Evolutionary conservation across 352 stramenopile genomes (phyloP), one percentile per base, ranked within the genome.

Genomic region (Phytopythium delawarense): DNA sequence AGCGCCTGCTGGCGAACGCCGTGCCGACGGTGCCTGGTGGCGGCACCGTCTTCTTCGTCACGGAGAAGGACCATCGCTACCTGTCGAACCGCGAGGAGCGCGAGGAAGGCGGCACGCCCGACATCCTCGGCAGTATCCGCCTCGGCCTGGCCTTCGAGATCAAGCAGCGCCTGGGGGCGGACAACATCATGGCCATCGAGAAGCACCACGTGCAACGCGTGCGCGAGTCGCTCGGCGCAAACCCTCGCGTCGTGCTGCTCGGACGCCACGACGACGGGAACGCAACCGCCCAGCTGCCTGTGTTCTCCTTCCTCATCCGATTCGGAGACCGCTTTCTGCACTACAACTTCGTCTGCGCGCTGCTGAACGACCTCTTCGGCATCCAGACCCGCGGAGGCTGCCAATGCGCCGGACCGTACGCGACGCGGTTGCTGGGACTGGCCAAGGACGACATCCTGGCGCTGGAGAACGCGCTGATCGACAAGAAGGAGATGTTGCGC

Each of bases 301-400:
- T 98, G 30, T 97, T 98, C 67, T 98, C 95, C 2, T 98, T 99
- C 62, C 70, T 99, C 13, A 82, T 99, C 35, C 82, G 84, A 35
- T 95, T 83, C 39, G 80, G 82, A 0, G 70, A 84, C 32, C 63
- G 89, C 18, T 98, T 98, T 71, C 70, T 99, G 42, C 97, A 99
- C 71, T 99, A 98, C 78, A 98, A 99, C 69, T 99, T 98, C 61
- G 96, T 99, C 15, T 98, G 91, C 60, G 94, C 96, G 21, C 73
- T 99, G 52, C 74, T 99, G 3, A 99, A 99, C 67, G 97, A 99
- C 76, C 65, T 99, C 6, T 99, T 99, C 72, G 97, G 97, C 5
- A 89, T 99, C 25, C 97, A 81, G 45, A 75, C 68, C 6, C 63
- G 75, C 21, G 75, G 75, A 21, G 75, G 72, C 2, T 60, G 54